These are phyloP conservation scores for Neurospora sp. DNA, from an alignment of 495 filamentous ascomycete species.

Conservation along the genomic window DNA sequence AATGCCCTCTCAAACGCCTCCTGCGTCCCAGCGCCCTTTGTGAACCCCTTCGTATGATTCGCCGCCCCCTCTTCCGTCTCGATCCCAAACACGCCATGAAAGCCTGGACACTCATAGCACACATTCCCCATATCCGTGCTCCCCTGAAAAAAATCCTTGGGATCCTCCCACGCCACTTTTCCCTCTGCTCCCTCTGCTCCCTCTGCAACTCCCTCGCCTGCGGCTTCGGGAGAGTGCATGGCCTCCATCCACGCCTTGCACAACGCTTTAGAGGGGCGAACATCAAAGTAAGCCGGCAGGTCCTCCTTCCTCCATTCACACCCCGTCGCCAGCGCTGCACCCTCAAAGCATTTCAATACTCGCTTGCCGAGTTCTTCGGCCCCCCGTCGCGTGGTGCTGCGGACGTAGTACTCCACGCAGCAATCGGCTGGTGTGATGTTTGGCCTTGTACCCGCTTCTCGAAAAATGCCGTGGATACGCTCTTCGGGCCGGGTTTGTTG, in stretches of 20 bases:
- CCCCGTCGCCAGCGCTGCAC: slow-evolving; percentile 45
- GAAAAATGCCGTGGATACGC: slow-evolving; percentile 23
- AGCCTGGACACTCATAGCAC: slow-evolving; percentile 45
- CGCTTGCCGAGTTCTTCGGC: slow-evolving; percentile 38
- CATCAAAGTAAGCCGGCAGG: slow-evolving; percentile 42
- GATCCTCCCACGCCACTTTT: slow-evolving; percentile 23
- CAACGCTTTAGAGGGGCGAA: slow-evolving; percentile 38
- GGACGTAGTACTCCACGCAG: slow-evolving; percentile 46
- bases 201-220: background rate
- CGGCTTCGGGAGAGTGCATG: slow-evolving; percentile 18
- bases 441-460: slow-evolving; percentile 19
- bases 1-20: slow-evolving; percentile 37
- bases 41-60: slow-evolving; percentile 48
- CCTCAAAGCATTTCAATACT: slow-evolving; percentile 47
- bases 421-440: slow-evolving; percentile 46
- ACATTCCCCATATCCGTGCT: slow-evolving; percentile 47
- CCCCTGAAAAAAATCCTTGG: slow-evolving; percentile 31
- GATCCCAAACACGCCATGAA: slow-evolving; percentile 49
- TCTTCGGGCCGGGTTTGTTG: slow-evolving; percentile 44
- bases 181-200: too few relatives aligned
- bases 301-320: slow-evolving; percentile 40
- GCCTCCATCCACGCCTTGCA: slow-evolving; percentile 41
- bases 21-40: slow-evolving; percentile 39
- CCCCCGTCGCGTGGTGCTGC: slow-evolving; percentile 33
- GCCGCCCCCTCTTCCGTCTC: slow-evolving; percentile 32